Conservation (phyloP, 1,139 yeast species). For the Kodamaea plutei region DNA sequence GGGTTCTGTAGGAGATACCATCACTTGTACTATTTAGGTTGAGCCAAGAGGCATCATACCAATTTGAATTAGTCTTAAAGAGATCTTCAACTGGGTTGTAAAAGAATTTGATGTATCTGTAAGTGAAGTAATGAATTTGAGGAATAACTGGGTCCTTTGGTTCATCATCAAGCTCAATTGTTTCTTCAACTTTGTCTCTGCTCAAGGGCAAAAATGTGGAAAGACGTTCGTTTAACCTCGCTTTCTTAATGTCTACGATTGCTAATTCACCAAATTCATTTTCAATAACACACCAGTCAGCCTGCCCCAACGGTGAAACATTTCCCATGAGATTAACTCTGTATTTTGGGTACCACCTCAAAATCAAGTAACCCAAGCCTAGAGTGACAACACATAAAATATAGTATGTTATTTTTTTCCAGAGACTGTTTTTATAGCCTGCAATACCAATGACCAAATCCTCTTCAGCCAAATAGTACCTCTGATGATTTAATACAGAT, state of each 20-base stretch:
- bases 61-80: slow-evolving; percentile 75
- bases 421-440: slow-evolving; percentile 61
- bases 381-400: slow-evolving; percentile 53
- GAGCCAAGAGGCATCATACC: slow-evolving; percentile 81
- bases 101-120: slow-evolving; percentile 77
- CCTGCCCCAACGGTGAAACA: slow-evolving; percentile 64
- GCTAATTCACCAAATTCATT: slow-evolving; percentile 87
- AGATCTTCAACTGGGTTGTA: slow-evolving; percentile 86
- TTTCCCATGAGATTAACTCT: slow-evolving; percentile 66
- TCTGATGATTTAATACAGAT: slow-evolving; percentile 52
- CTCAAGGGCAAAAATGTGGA: slow-evolving; percentile 56
- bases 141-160: slow-evolving; percentile 63
- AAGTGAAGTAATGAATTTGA: slow-evolving; percentile 62
- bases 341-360: slow-evolving; percentile 84
- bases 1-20: slow-evolving; percentile 69
- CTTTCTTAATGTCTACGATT: slow-evolving; percentile 51
- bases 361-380: slow-evolving; percentile 68
- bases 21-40: slow-evolving; percentile 52
- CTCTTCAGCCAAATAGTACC: slow-evolving; percentile 92
- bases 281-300: slow-evolving; percentile 93
- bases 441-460: slow-evolving; percentile 93
- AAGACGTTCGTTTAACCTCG: slow-evolving; percentile 64
- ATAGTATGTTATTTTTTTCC: slow-evolving; percentile 48
- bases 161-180: slow-evolving; percentile 12
- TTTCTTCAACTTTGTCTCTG: slow-evolving; percentile 17